Evolutionary conservation across 139 green algal species (phyloP).

Genomic region (Nannochloris sp.): DNA sequence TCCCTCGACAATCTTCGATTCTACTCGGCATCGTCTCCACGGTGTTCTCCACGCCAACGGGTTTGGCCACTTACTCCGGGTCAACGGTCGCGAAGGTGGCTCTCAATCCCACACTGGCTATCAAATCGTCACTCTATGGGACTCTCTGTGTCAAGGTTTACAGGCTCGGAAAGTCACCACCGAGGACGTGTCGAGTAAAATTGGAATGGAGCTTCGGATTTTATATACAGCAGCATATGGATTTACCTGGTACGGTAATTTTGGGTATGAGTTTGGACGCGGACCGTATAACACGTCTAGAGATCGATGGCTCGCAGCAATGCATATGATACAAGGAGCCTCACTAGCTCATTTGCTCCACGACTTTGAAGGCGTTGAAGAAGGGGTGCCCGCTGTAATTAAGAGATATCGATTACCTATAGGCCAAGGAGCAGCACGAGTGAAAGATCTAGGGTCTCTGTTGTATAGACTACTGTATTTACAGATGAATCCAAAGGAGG

Average conservation of each 20-base stretch:
- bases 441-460: constrained; percentile 44
- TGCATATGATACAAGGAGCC: constrained; percentile 18
- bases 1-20: constrained; percentile 60
- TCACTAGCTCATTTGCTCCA: constrained; percentile 35
- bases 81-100: constrained; percentile 72
- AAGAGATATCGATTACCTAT: constrained; percentile 36
- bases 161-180: constrained; percentile 56
- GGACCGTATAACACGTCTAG: constrained; percentile 69
- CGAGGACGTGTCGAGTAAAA: constrained; percentile 92
- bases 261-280: constrained; percentile 87
- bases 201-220: constrained; percentile 84
- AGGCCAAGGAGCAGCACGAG: background rate
- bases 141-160: constrained; percentile 76
- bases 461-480: constrained; percentile 50
- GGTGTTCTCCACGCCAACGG: constrained; percentile 85
- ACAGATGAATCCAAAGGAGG: constrained; percentile 34
- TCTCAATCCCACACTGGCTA: constrained; percentile 25
- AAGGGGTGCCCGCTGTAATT: constrained; percentile 35
- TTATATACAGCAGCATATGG: constrained; percentile 65
- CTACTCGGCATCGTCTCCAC: constrained; percentile 32
- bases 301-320: constrained; percentile 11
- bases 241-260: constrained; percentile 88
- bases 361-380: constrained; percentile 49
- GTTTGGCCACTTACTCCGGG: constrained; percentile 84
- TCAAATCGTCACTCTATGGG: constrained; percentile 90